Base-by-base conservation (phyloP, 2,329 filamentous ascomycete species). In the Nemania serpens region DNA sequence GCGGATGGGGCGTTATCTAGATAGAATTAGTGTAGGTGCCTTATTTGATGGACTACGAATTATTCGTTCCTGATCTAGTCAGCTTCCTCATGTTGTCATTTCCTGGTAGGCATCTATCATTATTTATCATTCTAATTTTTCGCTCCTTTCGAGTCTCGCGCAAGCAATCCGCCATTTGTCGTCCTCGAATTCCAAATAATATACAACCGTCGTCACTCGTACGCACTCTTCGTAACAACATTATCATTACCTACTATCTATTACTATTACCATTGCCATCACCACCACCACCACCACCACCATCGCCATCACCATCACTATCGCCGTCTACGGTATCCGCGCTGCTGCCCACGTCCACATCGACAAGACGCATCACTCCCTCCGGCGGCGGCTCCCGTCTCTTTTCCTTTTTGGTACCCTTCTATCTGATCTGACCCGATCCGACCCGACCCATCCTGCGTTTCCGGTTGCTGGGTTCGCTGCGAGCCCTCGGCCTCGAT, bases 401-500 rank as follows among this genome's bases (percentile, higher is more conserved):
- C 18, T 22, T 36, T 41, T 4, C 42, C 37, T 41, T 59, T 36
- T 50, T 54, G n/a, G n/a, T 47, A 50, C 51, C 39, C 51, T 55
- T 55, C 13, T 20, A 41, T 51, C 45, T 39, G 25, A 45, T 54
- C 33, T 43, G n/a, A 50, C 46, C 49, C 13, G 39, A 49, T n/a
- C 57, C 41, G 59, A 42, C 54, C 42, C 22, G 37, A 50, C 50
- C n/a, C 52, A 20, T n/a, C 20, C 13, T 3, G 11, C 12, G 22
- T 17, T 13, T 54, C 37, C 45, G 41, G 60, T 58, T 61, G 48
- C 43, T 29, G 55, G 51, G 59, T 55, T 50, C 51, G 22, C 55
- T 55, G 64, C 63, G 67, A 65, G 57, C 63, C 58, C 48, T 54
- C n/a, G 42, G 46, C 37, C 20, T 54, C 39, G 48, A 69, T 63